phyloP scores from a whole-genome alignment of 2,329 filamentous ascomycete species.

The Ophiocordyceps camponoti-leonardi region DNA sequence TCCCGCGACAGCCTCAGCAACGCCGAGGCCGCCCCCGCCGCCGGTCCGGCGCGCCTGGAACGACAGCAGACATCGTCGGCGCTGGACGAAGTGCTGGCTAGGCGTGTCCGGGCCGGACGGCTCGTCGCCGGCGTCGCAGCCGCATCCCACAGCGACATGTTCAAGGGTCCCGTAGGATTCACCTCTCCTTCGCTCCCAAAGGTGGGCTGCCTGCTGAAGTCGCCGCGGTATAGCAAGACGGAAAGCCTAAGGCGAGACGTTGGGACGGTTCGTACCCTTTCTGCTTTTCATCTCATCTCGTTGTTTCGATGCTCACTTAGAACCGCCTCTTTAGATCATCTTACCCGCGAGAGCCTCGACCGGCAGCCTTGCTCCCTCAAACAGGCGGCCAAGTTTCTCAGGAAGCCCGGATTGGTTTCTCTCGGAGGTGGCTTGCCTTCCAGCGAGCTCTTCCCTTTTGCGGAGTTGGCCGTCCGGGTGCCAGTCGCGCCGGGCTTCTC shows the following conservation, averaged over 20 bases:
- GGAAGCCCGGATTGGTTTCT: slow-evolving; percentile 71
- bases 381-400: slow-evolving; percentile 60
- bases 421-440: slow-evolving; percentile 84
- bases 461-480: slow-evolving; percentile 58
- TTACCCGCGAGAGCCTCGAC: slow-evolving; percentile 44
- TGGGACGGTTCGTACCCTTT: slow-evolving; percentile 57
- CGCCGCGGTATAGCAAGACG: slow-evolving; percentile 12
- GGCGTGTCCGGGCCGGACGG: slow-evolving; percentile 51
- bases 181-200: neutral
- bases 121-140: slow-evolving; percentile 64
- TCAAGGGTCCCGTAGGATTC: slow-evolving; percentile 53
- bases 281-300: neutral
- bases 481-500: slow-evolving; percentile 53
- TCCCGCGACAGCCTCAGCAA: slow-evolving; percentile 6
- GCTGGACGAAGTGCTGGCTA: slow-evolving; percentile 13
- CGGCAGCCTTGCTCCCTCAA: slow-evolving; percentile 61
- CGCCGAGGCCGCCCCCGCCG: slow-evolving; percentile 9
- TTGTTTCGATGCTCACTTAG: neutral
- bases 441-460: slow-evolving; percentile 82
- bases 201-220: neutral
- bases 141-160: slow-evolving; percentile 62
- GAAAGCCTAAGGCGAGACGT: slow-evolving; percentile 61
- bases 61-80: slow-evolving; percentile 9
- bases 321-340: slow-evolving; percentile 13
- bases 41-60: slow-evolving; percentile 8